These are phyloP conservation scores for Penstemon newberryi DNA, from an alignment of 257 asterid species.

Conservation along the genomic window DNA sequence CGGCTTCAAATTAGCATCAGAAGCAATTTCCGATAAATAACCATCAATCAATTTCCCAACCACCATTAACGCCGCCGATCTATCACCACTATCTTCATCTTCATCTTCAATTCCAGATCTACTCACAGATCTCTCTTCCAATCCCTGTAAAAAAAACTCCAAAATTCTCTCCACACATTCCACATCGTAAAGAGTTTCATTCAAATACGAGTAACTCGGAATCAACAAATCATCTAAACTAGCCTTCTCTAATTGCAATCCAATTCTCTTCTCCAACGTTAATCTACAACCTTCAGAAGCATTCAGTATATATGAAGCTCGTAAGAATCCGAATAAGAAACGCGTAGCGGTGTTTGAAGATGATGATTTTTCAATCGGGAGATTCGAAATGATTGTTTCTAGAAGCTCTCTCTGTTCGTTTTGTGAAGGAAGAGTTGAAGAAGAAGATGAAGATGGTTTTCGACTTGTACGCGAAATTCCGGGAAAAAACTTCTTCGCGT, in stretches of 20 bases:
- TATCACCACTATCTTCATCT: conserved; percentile 35
- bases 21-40: conserved; percentile 93
- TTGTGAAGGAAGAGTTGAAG: conserved; percentile 46
- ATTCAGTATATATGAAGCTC: conserved; percentile 74
- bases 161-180: conserved; percentile 88
- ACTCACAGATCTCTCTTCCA: conserved; percentile 46
- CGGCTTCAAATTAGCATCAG: conserved; percentile 83
- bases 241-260: conserved; percentile 80
- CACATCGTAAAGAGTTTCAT: conserved; percentile 87
- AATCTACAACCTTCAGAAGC: conserved; percentile 65
- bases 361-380: conserved; percentile 55
- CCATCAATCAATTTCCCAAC: conserved; percentile 95
- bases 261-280: conserved; percentile 81
- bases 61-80: conserved; percentile 66
- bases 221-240: conserved; percentile 80
- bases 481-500: conserved; percentile 76
- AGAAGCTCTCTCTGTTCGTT: conserved; percentile 81
- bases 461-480: conserved; percentile 74
- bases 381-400: conserved; percentile 64
- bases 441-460: conserved; percentile 54
- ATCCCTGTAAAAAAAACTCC: conserved; percentile 50
- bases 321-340: conserved; percentile 68
- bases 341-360: conserved; percentile 47
- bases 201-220: conserved; percentile 94
- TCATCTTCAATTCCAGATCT: conserved; percentile 36